Percentiles rank a stretch among this genome's conserved stretches.
phyloP scores from a whole-genome alignment of 2,329 filamentous ascomycete genomes.

The Bipolaris gigantea region DNA sequence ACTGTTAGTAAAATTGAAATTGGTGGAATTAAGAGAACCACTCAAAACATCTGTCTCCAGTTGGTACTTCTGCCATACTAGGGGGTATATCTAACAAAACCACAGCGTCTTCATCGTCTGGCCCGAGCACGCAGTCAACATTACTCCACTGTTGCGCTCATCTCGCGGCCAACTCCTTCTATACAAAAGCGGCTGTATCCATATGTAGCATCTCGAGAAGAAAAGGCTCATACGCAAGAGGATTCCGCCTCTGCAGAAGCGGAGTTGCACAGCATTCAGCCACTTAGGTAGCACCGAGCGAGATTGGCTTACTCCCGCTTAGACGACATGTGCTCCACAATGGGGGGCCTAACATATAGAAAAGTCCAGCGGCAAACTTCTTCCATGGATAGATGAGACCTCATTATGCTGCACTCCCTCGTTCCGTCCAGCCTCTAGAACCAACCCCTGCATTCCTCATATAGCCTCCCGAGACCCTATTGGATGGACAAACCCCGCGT shows the following conservation, averaged over 20 bases:
- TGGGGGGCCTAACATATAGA: background rate
- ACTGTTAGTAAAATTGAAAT: no score
- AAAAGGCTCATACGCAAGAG: background rate
- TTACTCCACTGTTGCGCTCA: background rate
- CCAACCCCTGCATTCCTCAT: constrained; percentile 1
- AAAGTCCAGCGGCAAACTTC: background rate
- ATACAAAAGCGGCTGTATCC: background rate
- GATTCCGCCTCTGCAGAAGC: background rate
- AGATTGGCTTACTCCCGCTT: background rate
- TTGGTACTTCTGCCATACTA: no score
- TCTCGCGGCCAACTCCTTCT: background rate
- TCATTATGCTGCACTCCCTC: background rate
- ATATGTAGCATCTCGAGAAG: background rate
- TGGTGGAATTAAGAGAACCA: no score
- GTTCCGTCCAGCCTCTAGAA: background rate
- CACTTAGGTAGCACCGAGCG: background rate
- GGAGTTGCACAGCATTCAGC: background rate
- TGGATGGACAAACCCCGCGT: background rate
- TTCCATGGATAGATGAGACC: background rate
- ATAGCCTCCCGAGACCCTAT: background rate
- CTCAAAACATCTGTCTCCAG: no score
- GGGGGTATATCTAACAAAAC: no score
- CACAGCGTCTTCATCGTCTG: background rate
- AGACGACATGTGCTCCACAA: background rate
- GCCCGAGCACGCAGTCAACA: background rate